Evolutionary conservation across 306 rosid genomes (phyloP), one percentile per base, ranked within the genome.

Genomic region (Prinsepia uniflora): DNA sequence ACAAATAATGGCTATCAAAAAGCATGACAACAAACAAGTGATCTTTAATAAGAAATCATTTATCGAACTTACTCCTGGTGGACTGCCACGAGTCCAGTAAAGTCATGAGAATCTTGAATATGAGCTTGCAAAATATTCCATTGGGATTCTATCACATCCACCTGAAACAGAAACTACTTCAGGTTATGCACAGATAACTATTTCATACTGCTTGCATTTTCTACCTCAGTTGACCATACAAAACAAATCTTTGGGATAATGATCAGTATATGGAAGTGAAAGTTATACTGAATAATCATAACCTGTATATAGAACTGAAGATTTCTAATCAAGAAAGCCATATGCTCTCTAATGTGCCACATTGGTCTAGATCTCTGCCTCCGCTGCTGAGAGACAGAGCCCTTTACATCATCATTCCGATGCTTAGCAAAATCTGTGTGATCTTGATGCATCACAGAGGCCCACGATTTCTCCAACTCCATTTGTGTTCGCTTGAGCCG

Each of bases 251-350:
- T 13, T 9, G 0, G 3, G 63, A 30, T 69, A 43, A 57, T 12
- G 0, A 48, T 63, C 44, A 67, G n/a, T 34, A 59, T 58, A 15
- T 2, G 11, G 36, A 48, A 68, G 82, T 44, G 8, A 71, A 41
- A 15, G 58, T 41, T 40, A 14, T 20, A 73, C n/a, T 63, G 63
- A 46, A 67, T 56, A 59, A 68, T 53, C 68, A 64, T 62, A 63
- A 94, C 96, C 96, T 94, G 96, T 72, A 94, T 90, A 82, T 94
- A 94, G 83, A 94, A 94, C 77, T 90, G 98, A 80, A 94, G 98
- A 81, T 94, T 94, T 82, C 97, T 89, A 79, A 94, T 86, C 81
- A 91, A 82, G 96, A 94, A 94, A 66, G 95, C 97, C 94, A 83
- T 89, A 62, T 87, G 92, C 74, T 92, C 94, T 77, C 96, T 81